Percentiles rank a stretch among this genome's conserved stretches.
Evolutionary conservation across 2,329 filamentous ascomycete genomes (phyloP).

Genomic region (Ascochyta clinopodiicola): DNA sequence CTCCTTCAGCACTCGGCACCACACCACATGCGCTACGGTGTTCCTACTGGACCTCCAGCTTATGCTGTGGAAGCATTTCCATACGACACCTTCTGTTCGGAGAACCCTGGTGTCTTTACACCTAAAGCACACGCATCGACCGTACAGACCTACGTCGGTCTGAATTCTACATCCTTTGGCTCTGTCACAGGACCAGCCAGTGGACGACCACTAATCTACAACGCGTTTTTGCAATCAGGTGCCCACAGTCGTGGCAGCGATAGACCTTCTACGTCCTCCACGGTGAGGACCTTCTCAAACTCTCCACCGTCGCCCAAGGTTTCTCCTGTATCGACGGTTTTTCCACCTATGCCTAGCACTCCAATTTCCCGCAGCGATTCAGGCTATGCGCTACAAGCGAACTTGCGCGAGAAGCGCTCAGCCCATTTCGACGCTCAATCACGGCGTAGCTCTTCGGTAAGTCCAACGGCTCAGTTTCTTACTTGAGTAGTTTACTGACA

Average conservation of each 20-base stretch:
- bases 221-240: constrained; percentile 83
- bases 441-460: constrained; percentile 10
- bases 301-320: constrained; percentile 66
- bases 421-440: constrained; percentile 70
- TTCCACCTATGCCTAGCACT: constrained; percentile 76
- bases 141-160: constrained; percentile 82
- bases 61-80: constrained; percentile 95
- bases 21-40: constrained; percentile 84
- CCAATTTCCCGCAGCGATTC: constrained; percentile 90
- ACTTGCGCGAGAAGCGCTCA: constrained; percentile 90
- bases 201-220: constrained; percentile 76
- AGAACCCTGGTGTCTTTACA: constrained; percentile 81
- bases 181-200: constrained; percentile 63
- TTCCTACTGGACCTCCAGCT: constrained; percentile 84
- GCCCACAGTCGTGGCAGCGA: constrained; percentile 69
- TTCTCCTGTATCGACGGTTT: constrained; percentile 79
- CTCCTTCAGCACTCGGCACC: constrained; percentile 89
- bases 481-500: constrained; percentile 32
- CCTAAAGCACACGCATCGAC: constrained; percentile 72
- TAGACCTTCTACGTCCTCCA: constrained; percentile 65
- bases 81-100: constrained; percentile 85
- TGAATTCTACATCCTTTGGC: constrained; percentile 89
- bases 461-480: constrained; percentile 14
- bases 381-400: constrained; percentile 83
- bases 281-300: constrained; percentile 45